Evolutionary conservation across 257 asterid genomes (phyloP).

Genomic region (Scutellaria minor): DNA sequence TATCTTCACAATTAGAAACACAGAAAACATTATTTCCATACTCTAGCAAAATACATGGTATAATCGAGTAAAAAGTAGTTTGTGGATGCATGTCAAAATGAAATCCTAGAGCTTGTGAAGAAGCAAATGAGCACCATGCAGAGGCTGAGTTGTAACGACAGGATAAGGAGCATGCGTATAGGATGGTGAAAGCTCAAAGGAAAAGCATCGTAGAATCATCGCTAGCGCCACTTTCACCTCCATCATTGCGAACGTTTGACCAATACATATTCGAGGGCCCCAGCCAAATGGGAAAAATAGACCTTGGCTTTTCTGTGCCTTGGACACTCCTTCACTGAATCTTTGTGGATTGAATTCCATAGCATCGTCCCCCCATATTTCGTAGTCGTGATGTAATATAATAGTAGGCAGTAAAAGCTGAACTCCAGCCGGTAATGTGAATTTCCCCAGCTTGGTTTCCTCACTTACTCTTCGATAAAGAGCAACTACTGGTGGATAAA

Average conservation of each 20-base stretch:
- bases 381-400: conserved; percentile 28
- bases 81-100: too few relatives aligned
- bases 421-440: conserved; percentile 34
- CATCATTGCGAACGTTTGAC: conserved; percentile 35
- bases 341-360: conserved; percentile 32
- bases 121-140: conserved; percentile 34
- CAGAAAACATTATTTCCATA: too few relatives aligned
- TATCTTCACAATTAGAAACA: too few relatives aligned
- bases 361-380: conserved; percentile 38
- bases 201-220: conserved; percentile 27
- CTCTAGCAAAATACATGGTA: too few relatives aligned
- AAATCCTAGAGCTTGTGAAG: conserved; percentile 24
- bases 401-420: conserved; percentile 12
- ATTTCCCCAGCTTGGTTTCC: conserved; percentile 34
- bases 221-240: conserved; percentile 34
- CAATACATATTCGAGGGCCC: conserved; percentile 37
- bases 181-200: conserved; percentile 28
- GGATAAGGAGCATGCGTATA: conserved; percentile 31
- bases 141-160: conserved; percentile 14
- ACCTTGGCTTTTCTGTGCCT: conserved; percentile 30
- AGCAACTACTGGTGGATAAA: conserved; percentile 25
- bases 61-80: too few relatives aligned
- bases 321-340: conserved; percentile 22
- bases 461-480: conserved; percentile 21
- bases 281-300: conserved; percentile 33